Conservation (phyloP, 768 basidiomycete species). For the Phaeolepiota aurea region DNA sequence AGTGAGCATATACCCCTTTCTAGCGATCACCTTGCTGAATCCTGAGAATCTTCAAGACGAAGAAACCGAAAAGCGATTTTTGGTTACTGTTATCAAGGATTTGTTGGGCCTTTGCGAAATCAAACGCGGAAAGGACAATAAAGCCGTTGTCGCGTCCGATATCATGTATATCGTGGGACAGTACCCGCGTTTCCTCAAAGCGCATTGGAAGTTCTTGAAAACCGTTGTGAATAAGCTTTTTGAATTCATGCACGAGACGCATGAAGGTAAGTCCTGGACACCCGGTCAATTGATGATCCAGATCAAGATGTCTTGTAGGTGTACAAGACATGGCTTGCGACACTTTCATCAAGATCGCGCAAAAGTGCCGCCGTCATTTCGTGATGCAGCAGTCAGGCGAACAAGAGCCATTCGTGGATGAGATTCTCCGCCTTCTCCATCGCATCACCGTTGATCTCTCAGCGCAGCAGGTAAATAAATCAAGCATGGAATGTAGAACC, state of each 20-base stretch:
- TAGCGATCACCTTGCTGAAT: neutral
- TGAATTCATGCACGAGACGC: constrained; percentile 99
- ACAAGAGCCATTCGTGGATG: constrained; percentile 95
- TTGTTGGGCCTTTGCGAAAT: constrained; percentile 95
- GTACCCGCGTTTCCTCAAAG: constrained; percentile 98
- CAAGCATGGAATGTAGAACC: too few relatives aligned
- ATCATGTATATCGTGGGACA: constrained; percentile 99
- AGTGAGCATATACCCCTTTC: constrained; percentile 47
- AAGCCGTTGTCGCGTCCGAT: constrained; percentile 93
- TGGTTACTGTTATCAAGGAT: constrained; percentile 99
- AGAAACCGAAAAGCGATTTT: constrained; percentile 97
- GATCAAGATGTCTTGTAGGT: constrained; percentile 37
- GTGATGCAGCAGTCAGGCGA: constrained; percentile 98
- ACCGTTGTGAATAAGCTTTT: constrained; percentile 99
- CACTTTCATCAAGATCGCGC: constrained; percentile 99
- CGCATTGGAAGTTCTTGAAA: constrained; percentile 99
- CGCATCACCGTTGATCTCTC: constrained; percentile 92
- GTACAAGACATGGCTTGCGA: constrained; percentile 99
- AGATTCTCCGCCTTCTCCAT: constrained; percentile 87
- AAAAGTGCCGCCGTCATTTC: constrained; percentile 96
- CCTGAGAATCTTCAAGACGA: constrained; percentile 53
- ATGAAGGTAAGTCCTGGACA: constrained; percentile 58
- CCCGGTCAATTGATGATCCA: neutral
- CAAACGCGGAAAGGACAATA: constrained; percentile 99
- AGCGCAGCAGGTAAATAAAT: constrained; percentile 61